Evolutionary conservation across 2,329 filamentous ascomycete species (phyloP).

Genomic region (Drechslera avenae): DNA sequence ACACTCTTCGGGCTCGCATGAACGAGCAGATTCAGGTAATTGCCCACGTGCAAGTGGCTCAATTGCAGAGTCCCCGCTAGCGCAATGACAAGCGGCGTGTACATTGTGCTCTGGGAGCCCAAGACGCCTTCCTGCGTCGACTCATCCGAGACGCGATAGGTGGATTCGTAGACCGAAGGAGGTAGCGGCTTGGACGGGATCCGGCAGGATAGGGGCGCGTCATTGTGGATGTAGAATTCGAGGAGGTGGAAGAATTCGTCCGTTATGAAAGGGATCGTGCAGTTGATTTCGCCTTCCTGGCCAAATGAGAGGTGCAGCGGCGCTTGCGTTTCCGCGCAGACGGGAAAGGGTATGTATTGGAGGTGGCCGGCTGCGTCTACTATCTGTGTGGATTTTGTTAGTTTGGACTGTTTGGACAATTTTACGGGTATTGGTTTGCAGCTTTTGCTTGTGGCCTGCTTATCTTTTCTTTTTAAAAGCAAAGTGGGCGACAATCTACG

Average conservation of each 20-base stretch:
- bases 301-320: slow-evolving; percentile 89
- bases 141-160: slow-evolving; percentile 47
- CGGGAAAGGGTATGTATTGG: slow-evolving; percentile 88
- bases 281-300: slow-evolving; percentile 78
- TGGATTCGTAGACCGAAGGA: slow-evolving; percentile 40
- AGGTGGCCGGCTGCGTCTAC: slow-evolving; percentile 80
- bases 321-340: slow-evolving; percentile 83
- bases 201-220: slow-evolving; percentile 89
- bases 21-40: slow-evolving; percentile 85
- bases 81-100: slow-evolving; percentile 86
- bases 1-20: slow-evolving; percentile 64
- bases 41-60: slow-evolving; percentile 84
- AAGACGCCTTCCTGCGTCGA: slow-evolving; percentile 46
- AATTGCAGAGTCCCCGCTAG: slow-evolving; percentile 86
- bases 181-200: slow-evolving; percentile 75
- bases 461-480: not conserved
- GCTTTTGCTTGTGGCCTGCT: not conserved
- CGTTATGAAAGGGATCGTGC: slow-evolving; percentile 76
- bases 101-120: slow-evolving; percentile 49
- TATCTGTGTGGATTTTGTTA: slow-evolving; percentile 54
- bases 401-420: not conserved
- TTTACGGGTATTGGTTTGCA: not conserved
- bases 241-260: slow-evolving; percentile 85
- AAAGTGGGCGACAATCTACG: too few species aligned
- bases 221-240: slow-evolving; percentile 97